Conservation (phyloP, 1,284 basidiomycete genomes). For the Vanrija sp. region DNA sequence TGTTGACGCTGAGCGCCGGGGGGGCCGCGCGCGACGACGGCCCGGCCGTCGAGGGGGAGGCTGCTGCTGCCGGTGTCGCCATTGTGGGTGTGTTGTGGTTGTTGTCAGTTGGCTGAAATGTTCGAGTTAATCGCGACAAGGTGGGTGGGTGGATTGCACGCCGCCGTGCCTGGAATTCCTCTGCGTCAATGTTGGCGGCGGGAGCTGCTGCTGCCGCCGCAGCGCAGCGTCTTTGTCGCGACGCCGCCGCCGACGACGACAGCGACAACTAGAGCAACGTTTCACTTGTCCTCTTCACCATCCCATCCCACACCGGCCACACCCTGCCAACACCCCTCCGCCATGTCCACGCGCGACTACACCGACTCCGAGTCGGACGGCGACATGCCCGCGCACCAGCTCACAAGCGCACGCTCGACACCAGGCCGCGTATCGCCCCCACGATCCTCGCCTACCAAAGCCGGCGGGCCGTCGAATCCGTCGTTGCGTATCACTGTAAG, state of each 20-base stretch:
- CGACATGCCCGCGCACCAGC: constrained; percentile 3
- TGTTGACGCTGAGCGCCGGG: too few relatives aligned
- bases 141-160: too few relatives aligned
- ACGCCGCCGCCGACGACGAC: neutral
- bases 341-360: constrained; percentile 21
- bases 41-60: too few relatives aligned
- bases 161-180: too few relatives aligned
- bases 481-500: constrained; percentile 1
- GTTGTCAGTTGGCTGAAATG: too few relatives aligned
- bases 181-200: too few relatives aligned
- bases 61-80: too few relatives aligned
- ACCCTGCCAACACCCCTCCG: neutral
- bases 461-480: neutral
- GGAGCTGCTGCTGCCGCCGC: too few relatives aligned
- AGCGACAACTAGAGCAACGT: neutral
- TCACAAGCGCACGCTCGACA: neutral
- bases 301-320: neutral
- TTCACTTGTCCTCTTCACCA: neutral
- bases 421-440: neutral
- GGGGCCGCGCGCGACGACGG: too few relatives aligned
- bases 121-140: too few relatives aligned
- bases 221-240: neutral
- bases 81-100: too few relatives aligned
- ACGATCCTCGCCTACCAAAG: neutral
- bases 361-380: constrained; percentile 30